phyloP scores from a whole-genome alignment of 306 rosid species.

The Pterocarpus santalinus region DNA sequence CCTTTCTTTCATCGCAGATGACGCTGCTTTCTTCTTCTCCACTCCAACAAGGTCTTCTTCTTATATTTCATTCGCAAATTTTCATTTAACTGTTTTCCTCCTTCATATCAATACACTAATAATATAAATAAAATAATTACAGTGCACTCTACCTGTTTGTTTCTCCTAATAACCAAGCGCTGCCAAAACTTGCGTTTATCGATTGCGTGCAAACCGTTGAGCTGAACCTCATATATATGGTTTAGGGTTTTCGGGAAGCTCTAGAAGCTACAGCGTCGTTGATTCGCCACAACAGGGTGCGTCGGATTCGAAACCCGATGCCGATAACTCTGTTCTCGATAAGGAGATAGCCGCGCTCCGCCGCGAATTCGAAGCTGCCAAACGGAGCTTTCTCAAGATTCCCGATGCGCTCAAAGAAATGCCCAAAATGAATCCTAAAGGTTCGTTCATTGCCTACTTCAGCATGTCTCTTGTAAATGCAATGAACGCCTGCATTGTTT shows the following conservation, averaged over 20 bases:
- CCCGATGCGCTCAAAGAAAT: constrained; percentile 68
- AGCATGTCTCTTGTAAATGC: not conserved
- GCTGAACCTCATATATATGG: not conserved
- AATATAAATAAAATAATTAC: not conserved
- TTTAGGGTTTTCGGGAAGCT: constrained; percentile 64
- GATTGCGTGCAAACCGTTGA: not conserved
- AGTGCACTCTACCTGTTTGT: constrained; percentile 38
- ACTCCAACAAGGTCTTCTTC: constrained; percentile 56
- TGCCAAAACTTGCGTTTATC: not conserved
- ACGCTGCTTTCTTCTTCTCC: constrained; percentile 48
- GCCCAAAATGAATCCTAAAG: constrained; percentile 92
- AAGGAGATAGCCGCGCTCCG: constrained; percentile 69
- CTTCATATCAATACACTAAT: too few species aligned
- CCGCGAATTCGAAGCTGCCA: constrained; percentile 70
- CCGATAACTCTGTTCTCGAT: constrained; percentile 31
- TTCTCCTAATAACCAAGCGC: not conserved
- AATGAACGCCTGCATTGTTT: too few species aligned
- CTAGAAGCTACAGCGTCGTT: constrained; percentile 53
- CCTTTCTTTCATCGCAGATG: constrained; percentile 50
- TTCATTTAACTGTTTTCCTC: not conserved
- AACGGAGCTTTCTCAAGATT: constrained; percentile 67
- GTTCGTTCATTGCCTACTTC: constrained; percentile 45
- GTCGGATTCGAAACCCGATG: constrained; percentile 46
- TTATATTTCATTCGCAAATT: not conserved
- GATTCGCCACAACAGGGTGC: constrained; percentile 43